These are phyloP conservation scores for Decorospora gaudefroyi DNA, from an alignment of 2,329 filamentous ascomycete genomes.

Conservation along the genomic window DNA sequence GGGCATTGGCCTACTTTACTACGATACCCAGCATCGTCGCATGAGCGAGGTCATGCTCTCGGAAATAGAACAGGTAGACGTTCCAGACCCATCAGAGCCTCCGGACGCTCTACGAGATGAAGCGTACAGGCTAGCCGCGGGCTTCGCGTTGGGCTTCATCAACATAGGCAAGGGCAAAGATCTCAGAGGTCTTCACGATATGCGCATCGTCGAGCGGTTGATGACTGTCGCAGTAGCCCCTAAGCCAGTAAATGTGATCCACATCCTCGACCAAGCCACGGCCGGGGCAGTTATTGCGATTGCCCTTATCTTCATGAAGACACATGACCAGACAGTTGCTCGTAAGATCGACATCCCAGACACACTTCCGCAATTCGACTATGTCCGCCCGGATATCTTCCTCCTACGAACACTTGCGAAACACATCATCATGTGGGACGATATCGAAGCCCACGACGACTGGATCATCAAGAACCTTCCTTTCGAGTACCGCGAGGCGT, in stretches of 20 bases:
- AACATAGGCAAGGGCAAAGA: slow-evolving; percentile 91
- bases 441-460: slow-evolving; percentile 70
- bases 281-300: slow-evolving; percentile 91
- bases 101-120: slow-evolving; percentile 87
- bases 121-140: slow-evolving; percentile 92
- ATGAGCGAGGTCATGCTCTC: slow-evolving; percentile 99
- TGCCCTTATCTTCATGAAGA: slow-evolving; percentile 95
- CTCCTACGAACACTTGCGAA: slow-evolving; percentile 85
- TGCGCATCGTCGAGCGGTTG: slow-evolving; percentile 88
- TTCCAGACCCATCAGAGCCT: slow-evolving; percentile 68
- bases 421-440: slow-evolving; percentile 90
- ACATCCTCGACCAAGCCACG: slow-evolving; percentile 89
- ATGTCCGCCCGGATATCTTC: slow-evolving; percentile 90
- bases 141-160: slow-evolving; percentile 90
- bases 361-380: slow-evolving; percentile 89
- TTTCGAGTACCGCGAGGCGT: slow-evolving; percentile 65
- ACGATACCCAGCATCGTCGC: slow-evolving; percentile 90
- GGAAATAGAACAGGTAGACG: slow-evolving; percentile 86
- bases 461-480: slow-evolving; percentile 82
- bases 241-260: slow-evolving; percentile 88
- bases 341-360: slow-evolving; percentile 92
- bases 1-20: slow-evolving; percentile 94
- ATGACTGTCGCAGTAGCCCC: slow-evolving; percentile 83
- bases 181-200: slow-evolving; percentile 86
- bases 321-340: slow-evolving; percentile 82